A percentile compares a stretch with the other conserved stretches of the same genome.
phyloP scores from a whole-genome alignment of 2,329 filamentous ascomycete genomes.

The Drechslera avenae region DNA sequence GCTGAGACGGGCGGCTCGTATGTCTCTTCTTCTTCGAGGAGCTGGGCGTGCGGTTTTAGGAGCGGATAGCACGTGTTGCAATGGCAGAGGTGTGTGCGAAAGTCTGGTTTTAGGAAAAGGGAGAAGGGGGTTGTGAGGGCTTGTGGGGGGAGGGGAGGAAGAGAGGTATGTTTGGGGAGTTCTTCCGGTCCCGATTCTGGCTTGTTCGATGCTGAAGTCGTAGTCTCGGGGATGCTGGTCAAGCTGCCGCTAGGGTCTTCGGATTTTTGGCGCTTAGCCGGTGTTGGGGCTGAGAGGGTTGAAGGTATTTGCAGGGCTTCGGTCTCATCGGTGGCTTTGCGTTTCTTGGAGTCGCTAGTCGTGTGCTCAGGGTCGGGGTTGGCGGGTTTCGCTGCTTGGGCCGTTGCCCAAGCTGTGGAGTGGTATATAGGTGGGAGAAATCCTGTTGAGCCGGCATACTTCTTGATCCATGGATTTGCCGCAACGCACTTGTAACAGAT shows the following conservation, averaged over 20 bases:
- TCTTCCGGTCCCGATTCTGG: conserved; percentile 2
- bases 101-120: conserved; percentile 78
- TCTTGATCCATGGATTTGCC: conserved; percentile 87
- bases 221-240: conserved; percentile 44
- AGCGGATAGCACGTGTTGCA: conserved; percentile 80
- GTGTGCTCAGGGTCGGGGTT: conserved; percentile 21
- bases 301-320: conserved; percentile 28
- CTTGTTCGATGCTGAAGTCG: conserved; percentile 35
- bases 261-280: conserved; percentile 45
- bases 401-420: conserved; percentile 32
- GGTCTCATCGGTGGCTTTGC: conserved; percentile 53
- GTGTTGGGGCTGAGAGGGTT: conserved; percentile 22
- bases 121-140: conserved; percentile 68
- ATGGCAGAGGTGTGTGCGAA: conserved; percentile 81
- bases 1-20: conserved; percentile 92
- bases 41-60: conserved; percentile 73
- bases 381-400: conserved; percentile 10
- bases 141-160: conserved; percentile 60
- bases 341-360: conserved; percentile 48
- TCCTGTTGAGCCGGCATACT: conserved; percentile 77
- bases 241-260: conserved; percentile 36
- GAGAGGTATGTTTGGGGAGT: conserved; percentile 65
- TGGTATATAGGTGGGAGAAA: conserved; percentile 76
- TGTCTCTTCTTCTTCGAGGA: conserved; percentile 90
- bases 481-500: conserved; percentile 94